Evolutionary conservation across 768 basidiomycete species (phyloP).

Genomic region (Boletus fagicola): DNA sequence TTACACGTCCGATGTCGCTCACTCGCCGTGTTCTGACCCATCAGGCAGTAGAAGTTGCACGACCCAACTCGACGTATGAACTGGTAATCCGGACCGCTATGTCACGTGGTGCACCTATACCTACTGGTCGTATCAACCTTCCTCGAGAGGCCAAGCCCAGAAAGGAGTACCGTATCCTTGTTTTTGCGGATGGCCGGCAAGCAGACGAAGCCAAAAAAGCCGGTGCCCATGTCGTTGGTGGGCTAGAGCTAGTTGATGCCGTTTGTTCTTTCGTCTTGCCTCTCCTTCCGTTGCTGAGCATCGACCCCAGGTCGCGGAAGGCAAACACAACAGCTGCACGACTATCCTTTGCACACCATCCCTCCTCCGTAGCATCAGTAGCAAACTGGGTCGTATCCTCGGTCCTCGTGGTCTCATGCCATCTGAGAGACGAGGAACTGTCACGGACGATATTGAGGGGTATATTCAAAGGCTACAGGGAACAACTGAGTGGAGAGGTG

Average conservation of each 20-base stretch:
- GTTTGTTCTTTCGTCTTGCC: slow-evolving; percentile 44
- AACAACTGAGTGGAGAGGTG: slow-evolving; percentile 90
- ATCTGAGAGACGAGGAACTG: slow-evolving; percentile 88
- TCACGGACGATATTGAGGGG: slow-evolving; percentile 82
- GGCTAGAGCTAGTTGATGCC: slow-evolving; percentile 82
- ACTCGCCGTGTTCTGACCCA: slow-evolving; percentile 3
- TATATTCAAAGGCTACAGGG: slow-evolving; percentile 80
- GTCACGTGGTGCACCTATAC: slow-evolving; percentile 75
- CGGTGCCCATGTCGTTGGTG: slow-evolving; percentile 90
- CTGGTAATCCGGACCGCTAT: slow-evolving; percentile 77
- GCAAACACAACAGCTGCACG: slow-evolving; percentile 65
- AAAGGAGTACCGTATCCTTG: slow-evolving; percentile 75
- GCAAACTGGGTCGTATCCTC: slow-evolving; percentile 74
- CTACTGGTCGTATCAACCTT: slow-evolving; percentile 86
- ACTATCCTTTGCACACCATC: slow-evolving; percentile 82
- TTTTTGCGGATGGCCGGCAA: slow-evolving; percentile 84
- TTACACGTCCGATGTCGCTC: slow-evolving; percentile 3
- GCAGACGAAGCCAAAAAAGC: slow-evolving; percentile 83
- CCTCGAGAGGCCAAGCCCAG: slow-evolving; percentile 77
- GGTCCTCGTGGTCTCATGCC: slow-evolving; percentile 96
- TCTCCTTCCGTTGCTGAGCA: neutral
- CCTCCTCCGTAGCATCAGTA: slow-evolving; percentile 74
- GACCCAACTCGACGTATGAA: slow-evolving; percentile 74
- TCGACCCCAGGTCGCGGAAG: slow-evolving; percentile 62
- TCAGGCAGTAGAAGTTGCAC: slow-evolving; percentile 82